These are phyloP conservation scores for Mycena belliarum DNA, from an alignment of 768 basidiomycete species.

Conservation along the genomic window DNA sequence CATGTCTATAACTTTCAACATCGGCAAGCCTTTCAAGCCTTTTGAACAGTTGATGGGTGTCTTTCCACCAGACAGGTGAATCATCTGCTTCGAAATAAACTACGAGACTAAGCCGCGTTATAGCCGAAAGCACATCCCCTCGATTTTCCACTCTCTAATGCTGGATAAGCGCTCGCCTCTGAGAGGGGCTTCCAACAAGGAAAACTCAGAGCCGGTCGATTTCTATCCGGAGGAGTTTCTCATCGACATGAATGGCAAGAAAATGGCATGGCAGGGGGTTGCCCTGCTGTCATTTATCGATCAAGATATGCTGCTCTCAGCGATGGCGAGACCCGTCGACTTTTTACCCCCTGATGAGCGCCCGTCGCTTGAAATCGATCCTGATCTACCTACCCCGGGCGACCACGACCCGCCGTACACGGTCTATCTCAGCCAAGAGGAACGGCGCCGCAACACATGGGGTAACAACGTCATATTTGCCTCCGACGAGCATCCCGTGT, in stretches of 20 bases:
- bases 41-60: constrained; percentile 99
- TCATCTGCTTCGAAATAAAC: constrained; percentile 7
- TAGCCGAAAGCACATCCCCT: constrained; percentile 88
- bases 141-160: constrained; percentile 87
- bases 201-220: constrained; percentile 60
- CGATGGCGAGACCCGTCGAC: constrained; percentile 55
- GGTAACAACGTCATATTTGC: constrained; percentile 85
- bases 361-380: neutral
- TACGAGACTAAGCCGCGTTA: neutral
- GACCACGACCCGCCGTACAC: constrained; percentile 19
- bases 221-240: constrained; percentile 87
- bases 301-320: constrained; percentile 74
- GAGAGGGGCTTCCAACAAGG: constrained; percentile 12
- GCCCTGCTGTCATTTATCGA: constrained; percentile 97
- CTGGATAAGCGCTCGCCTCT: constrained; percentile 69
- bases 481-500: constrained; percentile 81
- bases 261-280: constrained; percentile 99
- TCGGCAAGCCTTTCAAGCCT: constrained; percentile 90
- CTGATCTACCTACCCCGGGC: constrained; percentile 7
- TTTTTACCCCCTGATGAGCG: constrained; percentile 18
- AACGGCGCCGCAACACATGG: constrained; percentile 81
- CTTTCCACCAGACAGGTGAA: constrained; percentile 89
- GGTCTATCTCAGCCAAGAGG: constrained; percentile 68
- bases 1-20: constrained; percentile 77
- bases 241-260: constrained; percentile 99